Evolutionary conservation across 2,329 filamentous ascomycete species (phyloP), one percentile per base, ranked within the genome.

Genomic region (Leptographium procerum): DNA sequence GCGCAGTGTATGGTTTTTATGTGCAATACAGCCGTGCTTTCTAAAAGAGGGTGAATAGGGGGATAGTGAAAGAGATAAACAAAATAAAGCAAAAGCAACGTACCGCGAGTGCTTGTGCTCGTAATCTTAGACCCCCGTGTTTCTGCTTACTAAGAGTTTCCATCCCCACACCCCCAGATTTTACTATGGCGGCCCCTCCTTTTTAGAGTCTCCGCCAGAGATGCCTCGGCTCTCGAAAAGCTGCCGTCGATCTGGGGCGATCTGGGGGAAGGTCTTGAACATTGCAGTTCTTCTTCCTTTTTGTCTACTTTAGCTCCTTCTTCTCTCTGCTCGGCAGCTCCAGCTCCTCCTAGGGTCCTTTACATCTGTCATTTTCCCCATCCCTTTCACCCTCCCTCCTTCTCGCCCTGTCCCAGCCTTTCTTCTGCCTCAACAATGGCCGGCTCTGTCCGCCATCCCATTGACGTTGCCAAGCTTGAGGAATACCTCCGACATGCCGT

Each of bases 361-460:
- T 28, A 22, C 34, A n/a, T 9, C 10, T 29, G 13, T 24, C 52
- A 26, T 40, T 19, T 26, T 9, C 36, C 24, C 19, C 2, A 11
- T 4, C 24, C 33, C 11, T 5, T 11, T 31, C 29, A 4, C 16
- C 40, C 19, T 33, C 10, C 13, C 29, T 26, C 29, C 24, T 11
- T 47, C 11, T 28, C 13, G 26, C 19, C 22, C 26, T 26, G 4
- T 14, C 36, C 6, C 26, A 19, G n/a, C n/a, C 14, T 28, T 34
- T 16, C 13, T 13, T 29, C 33, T n/a, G 16, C 43, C 29, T 6
- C 50, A 29, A 67, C 59, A 57, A 86, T 96, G 92, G 92, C 94
- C 57, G 92, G 92, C 66, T 79, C 80, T 63, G 85, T 99, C 60
- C 85, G 94, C 70, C 94, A 99, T 70, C 89, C 89, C 50, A 95